These are phyloP conservation scores for Aspergillus sp. DNA, from an alignment of 2,329 filamentous ascomycete species.

Conservation along the genomic window DNA sequence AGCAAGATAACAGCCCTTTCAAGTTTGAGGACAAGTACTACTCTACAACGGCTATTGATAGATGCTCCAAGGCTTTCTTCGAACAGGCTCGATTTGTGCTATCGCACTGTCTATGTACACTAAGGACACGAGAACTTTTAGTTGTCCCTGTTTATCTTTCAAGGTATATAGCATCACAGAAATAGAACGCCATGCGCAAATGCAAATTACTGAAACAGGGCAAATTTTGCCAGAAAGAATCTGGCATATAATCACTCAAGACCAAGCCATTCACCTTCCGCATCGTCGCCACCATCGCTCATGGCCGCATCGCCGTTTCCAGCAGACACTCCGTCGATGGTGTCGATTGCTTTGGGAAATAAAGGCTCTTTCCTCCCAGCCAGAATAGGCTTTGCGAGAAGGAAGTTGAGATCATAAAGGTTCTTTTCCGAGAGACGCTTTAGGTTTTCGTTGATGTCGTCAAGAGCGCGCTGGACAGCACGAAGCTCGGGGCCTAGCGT, in stretches of 20 bases:
- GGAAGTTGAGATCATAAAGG: constrained; percentile 82
- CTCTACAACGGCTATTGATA: neutral
- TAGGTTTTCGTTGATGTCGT: constrained; percentile 78
- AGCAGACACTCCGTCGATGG: constrained; percentile 14
- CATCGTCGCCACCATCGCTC: constrained; percentile 31
- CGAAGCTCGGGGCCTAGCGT: constrained; percentile 82
- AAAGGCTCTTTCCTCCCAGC: constrained; percentile 26
- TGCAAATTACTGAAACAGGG: constrained; percentile 25
- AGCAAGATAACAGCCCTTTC: neutral
- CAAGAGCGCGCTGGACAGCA: constrained; percentile 75
- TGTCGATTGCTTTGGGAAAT: constrained; percentile 32
- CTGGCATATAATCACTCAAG: constrained; percentile 43
- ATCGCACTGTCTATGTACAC: constrained; percentile 9
- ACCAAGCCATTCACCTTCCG: constrained; percentile 55
- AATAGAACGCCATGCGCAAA: constrained; percentile 29
- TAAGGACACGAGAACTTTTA: constrained; percentile 19
- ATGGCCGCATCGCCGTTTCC: constrained; percentile 27
- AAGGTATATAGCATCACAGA: constrained; percentile 25
- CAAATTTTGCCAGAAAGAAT: constrained; percentile 4
- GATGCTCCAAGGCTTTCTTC: neutral
- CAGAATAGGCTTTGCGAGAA: constrained; percentile 57
- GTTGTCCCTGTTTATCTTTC: constrained; percentile 19
- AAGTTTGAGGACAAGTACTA: neutral
- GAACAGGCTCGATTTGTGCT: constrained; percentile 4
- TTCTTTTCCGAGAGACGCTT: constrained; percentile 84